These are phyloP conservation scores for Leccinum ochraceum DNA, from an alignment of 768 basidiomycete genomes.

Conservation along the genomic window DNA sequence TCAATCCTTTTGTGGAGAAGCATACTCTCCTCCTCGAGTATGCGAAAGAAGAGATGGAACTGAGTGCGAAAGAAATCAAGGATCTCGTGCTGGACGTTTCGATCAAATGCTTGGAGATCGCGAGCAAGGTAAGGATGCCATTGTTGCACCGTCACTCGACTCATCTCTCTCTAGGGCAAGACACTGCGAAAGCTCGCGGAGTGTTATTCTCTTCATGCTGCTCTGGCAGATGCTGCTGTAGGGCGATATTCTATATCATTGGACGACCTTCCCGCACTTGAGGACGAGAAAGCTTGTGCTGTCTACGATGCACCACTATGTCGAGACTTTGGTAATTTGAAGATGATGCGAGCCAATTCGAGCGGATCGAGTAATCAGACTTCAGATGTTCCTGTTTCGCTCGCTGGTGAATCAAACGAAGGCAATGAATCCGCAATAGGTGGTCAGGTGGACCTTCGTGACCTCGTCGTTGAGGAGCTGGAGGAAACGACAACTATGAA, in stretches of 20 bases:
- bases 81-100: conserved; percentile 61
- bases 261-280: conserved; percentile 56
- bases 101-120: conserved; percentile 57
- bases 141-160: conserved; percentile 5
- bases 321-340: conserved; percentile 47
- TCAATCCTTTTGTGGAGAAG: conserved; percentile 71
- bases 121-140: conserved; percentile 43
- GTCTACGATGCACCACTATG: conserved; percentile 54
- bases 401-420: conserved; percentile 13
- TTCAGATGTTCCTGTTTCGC: conserved; percentile 2
- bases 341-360: conserved; percentile 27
- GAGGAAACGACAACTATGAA: conserved; percentile 11
- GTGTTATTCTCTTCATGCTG: conserved; percentile 43
- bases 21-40: conserved; percentile 53
- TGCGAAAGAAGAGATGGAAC: conserved; percentile 42
- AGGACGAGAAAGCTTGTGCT: conserved; percentile 47
- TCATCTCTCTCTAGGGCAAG: conserved; percentile 51
- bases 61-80: conserved; percentile 43
- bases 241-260: conserved; percentile 52
- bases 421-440: conserved; percentile 11
- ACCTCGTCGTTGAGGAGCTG: conserved; percentile 18
- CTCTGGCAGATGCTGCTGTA: conserved; percentile 47
- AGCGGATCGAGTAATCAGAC: conserved; percentile 16
- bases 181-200: conserved; percentile 61
- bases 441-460: conserved; percentile 19